Evolutionary conservation across 345 rosid species (phyloP).

Genomic region (Nephelium lappaceum): DNA sequence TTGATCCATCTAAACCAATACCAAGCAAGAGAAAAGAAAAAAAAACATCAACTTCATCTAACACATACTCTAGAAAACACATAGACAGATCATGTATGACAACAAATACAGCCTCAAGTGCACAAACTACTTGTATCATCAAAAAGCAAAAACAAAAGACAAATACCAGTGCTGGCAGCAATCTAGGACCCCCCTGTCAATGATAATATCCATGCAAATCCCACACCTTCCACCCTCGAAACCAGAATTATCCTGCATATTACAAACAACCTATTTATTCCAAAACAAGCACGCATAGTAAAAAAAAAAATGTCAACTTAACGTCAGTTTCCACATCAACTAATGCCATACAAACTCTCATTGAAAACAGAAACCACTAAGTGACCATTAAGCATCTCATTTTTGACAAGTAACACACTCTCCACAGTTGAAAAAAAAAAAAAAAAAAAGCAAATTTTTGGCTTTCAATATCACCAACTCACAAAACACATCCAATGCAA

Average conservation of each 20-base stretch:
- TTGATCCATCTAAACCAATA: not conserved
- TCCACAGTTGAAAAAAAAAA: not conserved
- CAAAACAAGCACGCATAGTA: not conserved
- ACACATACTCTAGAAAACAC: not conserved
- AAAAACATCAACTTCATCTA: not conserved
- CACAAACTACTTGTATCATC: not conserved
- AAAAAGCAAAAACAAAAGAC: conserved; percentile 7
- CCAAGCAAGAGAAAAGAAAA: not conserved
- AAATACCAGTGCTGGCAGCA: conserved; percentile 93
- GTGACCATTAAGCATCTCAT: not conserved
- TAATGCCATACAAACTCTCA: not conserved
- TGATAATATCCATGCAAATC: conserved; percentile 94
- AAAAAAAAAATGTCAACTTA: conserved; percentile 12
- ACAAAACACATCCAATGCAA: not conserved
- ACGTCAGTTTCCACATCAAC: not conserved
- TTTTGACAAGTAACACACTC: not conserved
- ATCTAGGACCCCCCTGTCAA: conserved; percentile 95
- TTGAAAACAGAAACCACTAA: not conserved
- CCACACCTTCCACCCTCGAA: conserved; percentile 91
- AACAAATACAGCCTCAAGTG: not conserved
- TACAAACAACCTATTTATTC: not conserved
- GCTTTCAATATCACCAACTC: not conserved
- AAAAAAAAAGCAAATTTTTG: not conserved
- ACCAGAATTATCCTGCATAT: conserved; percentile 55
- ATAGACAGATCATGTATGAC: not conserved